A percentile compares a stretch with the other conserved stretches of the same genome.
phyloP scores from a whole-genome alignment of 345 rosid species.

The Euphorbia pulcherrima region DNA sequence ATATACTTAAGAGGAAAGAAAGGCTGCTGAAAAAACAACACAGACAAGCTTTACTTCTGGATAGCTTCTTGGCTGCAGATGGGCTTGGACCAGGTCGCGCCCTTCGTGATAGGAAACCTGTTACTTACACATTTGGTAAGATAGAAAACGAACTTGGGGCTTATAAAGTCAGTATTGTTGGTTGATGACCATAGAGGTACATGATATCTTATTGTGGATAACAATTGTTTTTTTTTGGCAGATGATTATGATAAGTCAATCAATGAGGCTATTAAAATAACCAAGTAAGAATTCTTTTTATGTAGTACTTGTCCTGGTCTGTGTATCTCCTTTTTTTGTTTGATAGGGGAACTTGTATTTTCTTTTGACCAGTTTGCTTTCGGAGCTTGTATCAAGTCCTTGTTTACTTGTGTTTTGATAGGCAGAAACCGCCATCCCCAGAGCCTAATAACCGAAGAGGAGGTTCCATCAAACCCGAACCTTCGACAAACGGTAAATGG shows the following conservation, averaged over 20 bases:
- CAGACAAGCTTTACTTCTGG: slow-evolving; percentile 81
- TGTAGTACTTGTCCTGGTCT: not conserved
- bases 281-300: slow-evolving; percentile 52
- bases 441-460: slow-evolving; percentile 67
- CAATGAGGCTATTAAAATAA: slow-evolving; percentile 93
- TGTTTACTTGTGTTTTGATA: slow-evolving; percentile 11
- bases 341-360: slow-evolving; percentile 2
- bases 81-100: slow-evolving; percentile 83
- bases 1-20: slow-evolving; percentile 68
- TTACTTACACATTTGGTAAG: slow-evolving; percentile 91
- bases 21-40: slow-evolving; percentile 85
- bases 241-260: slow-evolving; percentile 98
- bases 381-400: not conserved
- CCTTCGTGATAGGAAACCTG: slow-evolving; percentile 91
- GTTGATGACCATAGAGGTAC: slow-evolving; percentile 9
- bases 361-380: not conserved
- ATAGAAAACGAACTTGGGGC: slow-evolving; percentile 6
- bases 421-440: slow-evolving; percentile 85
- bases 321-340: not conserved
- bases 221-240: slow-evolving; percentile 44
- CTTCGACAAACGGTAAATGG: slow-evolving; percentile 65
- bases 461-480: slow-evolving; percentile 53
- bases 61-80: slow-evolving; percentile 60
- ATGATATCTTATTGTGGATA: slow-evolving; percentile 11
- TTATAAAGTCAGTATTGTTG: not conserved